These are phyloP conservation scores for Calamus simplicifolius DNA, from an alignment of 176 grass and related monocot species.

Conservation along the genomic window DNA sequence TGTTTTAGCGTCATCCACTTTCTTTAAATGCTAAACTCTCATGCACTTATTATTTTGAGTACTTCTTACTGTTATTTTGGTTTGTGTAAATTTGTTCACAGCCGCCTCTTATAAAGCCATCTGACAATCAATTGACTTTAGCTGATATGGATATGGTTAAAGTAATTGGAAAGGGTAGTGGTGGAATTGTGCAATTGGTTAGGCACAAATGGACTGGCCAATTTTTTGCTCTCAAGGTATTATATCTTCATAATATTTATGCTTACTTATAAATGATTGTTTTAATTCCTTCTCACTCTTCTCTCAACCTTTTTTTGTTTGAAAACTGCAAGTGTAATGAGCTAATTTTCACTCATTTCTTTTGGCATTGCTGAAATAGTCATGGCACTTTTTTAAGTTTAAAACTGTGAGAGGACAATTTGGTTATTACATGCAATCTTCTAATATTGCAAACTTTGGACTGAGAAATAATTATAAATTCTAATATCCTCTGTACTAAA, in stretches of 20 bases:
- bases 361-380: too few relatives aligned
- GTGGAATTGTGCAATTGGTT: slow-evolving; percentile 86
- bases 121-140: slow-evolving; percentile 65
- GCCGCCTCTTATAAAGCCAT: slow-evolving; percentile 46
- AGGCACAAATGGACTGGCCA: slow-evolving; percentile 94
- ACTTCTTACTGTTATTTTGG: background rate
- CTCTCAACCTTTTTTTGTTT: too few relatives aligned
- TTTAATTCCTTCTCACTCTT: too few relatives aligned
- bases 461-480: too few relatives aligned
- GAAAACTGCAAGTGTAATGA: too few relatives aligned
- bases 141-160: slow-evolving; percentile 78
- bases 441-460: too few relatives aligned
- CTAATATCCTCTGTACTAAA: too few relatives aligned
- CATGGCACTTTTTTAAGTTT: too few relatives aligned
- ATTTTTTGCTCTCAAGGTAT: slow-evolving; percentile 96
- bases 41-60: slow-evolving; percentile 7
- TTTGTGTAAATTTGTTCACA: slow-evolving; percentile 23
- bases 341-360: too few relatives aligned
- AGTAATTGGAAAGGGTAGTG: slow-evolving; percentile 83
- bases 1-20: background rate
- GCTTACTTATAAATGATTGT: too few relatives aligned
- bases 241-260: background rate
- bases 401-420: too few relatives aligned
- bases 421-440: too few relatives aligned
- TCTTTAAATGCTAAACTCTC: background rate